phyloP scores from a whole-genome alignment of 2,329 filamentous ascomycete genomes.

The Diaporthe sp. region DNA sequence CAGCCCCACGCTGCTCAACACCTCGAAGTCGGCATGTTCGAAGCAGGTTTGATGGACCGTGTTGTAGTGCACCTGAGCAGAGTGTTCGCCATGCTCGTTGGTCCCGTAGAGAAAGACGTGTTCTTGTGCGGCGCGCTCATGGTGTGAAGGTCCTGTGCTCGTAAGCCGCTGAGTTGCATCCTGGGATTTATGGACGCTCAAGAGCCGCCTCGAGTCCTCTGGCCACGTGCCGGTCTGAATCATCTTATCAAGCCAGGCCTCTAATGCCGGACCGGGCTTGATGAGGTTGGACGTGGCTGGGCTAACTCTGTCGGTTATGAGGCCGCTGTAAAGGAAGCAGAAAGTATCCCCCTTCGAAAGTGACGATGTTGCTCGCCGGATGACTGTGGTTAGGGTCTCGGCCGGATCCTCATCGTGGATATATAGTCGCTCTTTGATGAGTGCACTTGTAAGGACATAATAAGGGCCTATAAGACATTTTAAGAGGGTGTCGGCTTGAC shows the following conservation, averaged over 20 bases:
- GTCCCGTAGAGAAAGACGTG: background rate
- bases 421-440: background rate
- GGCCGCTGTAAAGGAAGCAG: background rate
- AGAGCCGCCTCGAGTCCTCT: background rate
- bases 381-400: background rate
- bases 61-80: background rate
- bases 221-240: background rate
- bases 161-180: background rate
- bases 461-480: background rate
- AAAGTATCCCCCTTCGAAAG: background rate
- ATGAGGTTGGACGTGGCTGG: background rate
- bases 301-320: background rate
- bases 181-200: background rate
- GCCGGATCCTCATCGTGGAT: background rate
- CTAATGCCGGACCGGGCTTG: background rate
- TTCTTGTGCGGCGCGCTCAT: background rate
- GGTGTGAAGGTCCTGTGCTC: background rate
- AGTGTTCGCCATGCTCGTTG: background rate
- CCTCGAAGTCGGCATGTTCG: background rate
- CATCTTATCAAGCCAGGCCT: background rate
- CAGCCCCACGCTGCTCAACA: background rate
- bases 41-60: background rate
- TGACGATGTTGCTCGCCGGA: background rate
- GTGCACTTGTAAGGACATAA: background rate
- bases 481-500: background rate